Conservation (phyloP, 2,329 filamentous ascomycete species). For the Capronia epimyces region DNA sequence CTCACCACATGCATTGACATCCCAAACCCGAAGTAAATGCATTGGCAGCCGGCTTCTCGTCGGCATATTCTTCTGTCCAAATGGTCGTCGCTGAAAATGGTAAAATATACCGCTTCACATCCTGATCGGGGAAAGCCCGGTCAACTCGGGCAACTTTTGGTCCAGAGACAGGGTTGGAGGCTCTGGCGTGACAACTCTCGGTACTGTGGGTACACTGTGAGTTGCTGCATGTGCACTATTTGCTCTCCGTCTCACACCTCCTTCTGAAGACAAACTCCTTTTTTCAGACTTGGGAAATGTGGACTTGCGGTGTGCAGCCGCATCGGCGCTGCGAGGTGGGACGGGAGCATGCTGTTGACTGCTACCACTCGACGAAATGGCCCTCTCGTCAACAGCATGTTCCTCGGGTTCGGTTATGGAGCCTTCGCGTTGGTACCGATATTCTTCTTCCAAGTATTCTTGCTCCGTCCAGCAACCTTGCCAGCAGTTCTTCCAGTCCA, state of each 20-base stretch:
- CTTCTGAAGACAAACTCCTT: constrained; percentile 25
- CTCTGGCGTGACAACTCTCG: constrained; percentile 27
- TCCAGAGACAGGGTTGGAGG: constrained; percentile 34
- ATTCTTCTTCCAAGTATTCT: constrained; percentile 61
- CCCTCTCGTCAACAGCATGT: constrained; percentile 47
- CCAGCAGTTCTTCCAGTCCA: constrained; percentile 96
- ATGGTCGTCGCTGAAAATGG: constrained; percentile 9
- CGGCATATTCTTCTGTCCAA: not conserved
- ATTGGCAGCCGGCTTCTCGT: not conserved
- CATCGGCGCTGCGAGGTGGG: constrained; percentile 20
- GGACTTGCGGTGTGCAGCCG: constrained; percentile 17
- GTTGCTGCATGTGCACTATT: constrained; percentile 23
- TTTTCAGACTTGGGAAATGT: constrained; percentile 21
- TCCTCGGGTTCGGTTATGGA: constrained; percentile 27
- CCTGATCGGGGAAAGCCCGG: constrained; percentile 46
- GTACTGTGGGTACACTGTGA: constrained; percentile 24
- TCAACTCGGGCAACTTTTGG: constrained; percentile 45
- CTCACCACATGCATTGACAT: not conserved
- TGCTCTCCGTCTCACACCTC: constrained; percentile 13
- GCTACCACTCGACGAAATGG: constrained; percentile 61
- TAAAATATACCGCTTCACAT: constrained; percentile 32
- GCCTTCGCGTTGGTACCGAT: constrained; percentile 29
- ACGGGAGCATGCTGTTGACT: constrained; percentile 42
- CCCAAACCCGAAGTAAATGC: not conserved
- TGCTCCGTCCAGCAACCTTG: constrained; percentile 90